Conservation (phyloP, 106 monocot genomes). For the Acanthochlamys bracteata region DNA sequence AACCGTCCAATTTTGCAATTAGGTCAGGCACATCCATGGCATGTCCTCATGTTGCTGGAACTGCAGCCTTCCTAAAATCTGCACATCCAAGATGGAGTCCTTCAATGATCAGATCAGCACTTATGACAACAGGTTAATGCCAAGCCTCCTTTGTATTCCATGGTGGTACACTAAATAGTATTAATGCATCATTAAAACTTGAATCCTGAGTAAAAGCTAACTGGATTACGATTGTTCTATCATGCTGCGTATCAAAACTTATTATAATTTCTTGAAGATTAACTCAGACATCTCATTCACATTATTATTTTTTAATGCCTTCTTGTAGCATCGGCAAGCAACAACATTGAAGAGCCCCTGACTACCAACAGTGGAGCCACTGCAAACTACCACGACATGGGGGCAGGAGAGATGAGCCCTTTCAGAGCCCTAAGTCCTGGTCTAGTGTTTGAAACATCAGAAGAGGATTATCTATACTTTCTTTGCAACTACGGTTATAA, state of each 20-base stretch:
- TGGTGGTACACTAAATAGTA: too few species aligned
- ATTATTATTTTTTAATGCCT: too few species aligned
- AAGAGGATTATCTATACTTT: slow-evolving; percentile 57
- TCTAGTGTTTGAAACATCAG: slow-evolving; percentile 70
- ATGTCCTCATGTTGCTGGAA: slow-evolving; percentile 92
- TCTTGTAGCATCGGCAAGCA: slow-evolving; percentile 33
- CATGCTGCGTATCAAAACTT: too few species aligned
- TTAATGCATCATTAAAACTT: background rate
- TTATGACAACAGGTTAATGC: slow-evolving; percentile 79
- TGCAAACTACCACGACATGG: slow-evolving; percentile 74
- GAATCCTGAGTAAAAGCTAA: too few species aligned
- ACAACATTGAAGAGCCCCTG: slow-evolving; percentile 42
- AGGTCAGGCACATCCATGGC: slow-evolving; percentile 98
- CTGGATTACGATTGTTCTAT: too few species aligned
- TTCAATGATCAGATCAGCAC: slow-evolving; percentile 91
- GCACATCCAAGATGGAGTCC: slow-evolving; percentile 73
- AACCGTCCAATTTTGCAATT: slow-evolving; percentile 69
- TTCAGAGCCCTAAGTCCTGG: slow-evolving; percentile 75
- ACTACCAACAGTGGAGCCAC: slow-evolving; percentile 38
- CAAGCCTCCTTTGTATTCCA: background rate
- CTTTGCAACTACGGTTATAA: slow-evolving; percentile 93
- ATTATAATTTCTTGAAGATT: too few species aligned
- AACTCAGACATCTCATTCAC: too few species aligned
- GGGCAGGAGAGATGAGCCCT: slow-evolving; percentile 85
- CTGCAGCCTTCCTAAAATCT: slow-evolving; percentile 72